Percentiles rank a stretch among this genome's conserved stretches.
These are phyloP conservation scores for Castanea sativa DNA, from an alignment of 306 rosid species.

Conservation along the genomic window DNA sequence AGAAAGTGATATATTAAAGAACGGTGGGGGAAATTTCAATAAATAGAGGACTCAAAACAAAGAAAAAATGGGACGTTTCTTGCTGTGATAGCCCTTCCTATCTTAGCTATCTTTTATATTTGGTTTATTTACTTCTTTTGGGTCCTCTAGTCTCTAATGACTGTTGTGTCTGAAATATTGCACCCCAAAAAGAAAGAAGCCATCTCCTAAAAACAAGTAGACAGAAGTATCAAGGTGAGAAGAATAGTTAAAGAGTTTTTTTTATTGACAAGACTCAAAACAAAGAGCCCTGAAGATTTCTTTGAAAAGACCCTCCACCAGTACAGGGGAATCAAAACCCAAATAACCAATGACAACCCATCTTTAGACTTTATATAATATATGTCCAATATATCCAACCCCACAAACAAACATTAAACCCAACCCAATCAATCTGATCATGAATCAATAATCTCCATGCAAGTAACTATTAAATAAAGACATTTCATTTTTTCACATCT, in stretches of 20 bases:
- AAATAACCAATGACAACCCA: constrained; percentile 25
- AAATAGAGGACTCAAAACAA: constrained; percentile 33
- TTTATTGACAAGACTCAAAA: constrained; percentile 53
- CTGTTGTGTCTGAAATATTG: constrained; percentile 11
- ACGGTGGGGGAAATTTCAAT: constrained; percentile 8
- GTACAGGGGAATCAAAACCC: constrained; percentile 35
- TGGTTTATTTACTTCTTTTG: constrained; percentile 39
- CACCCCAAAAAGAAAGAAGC: constrained; percentile 16
- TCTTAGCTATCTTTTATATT: constrained; percentile 7
- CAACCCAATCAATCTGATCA: background rate
- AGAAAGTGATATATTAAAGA: constrained; percentile 21
- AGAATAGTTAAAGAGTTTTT: background rate
- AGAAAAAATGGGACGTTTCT: constrained; percentile 28
- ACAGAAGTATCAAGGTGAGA: constrained; percentile 11
- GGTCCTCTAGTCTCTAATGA: constrained; percentile 19
- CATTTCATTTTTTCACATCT: constrained; percentile 19
- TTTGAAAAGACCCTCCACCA: constrained; percentile 65
- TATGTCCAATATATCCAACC: background rate
- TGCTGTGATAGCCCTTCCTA: constrained; percentile 9
- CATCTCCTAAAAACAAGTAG: constrained; percentile 33
- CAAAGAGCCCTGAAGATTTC: constrained; percentile 37
- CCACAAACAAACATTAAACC: constrained; percentile 1
- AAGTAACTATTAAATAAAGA: background rate
- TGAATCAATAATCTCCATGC: constrained; percentile 19
- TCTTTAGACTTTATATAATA: constrained; percentile 15